Base-by-base conservation (phyloP, 768 basidiomycete genomes). In the Suillus paluster region DNA sequence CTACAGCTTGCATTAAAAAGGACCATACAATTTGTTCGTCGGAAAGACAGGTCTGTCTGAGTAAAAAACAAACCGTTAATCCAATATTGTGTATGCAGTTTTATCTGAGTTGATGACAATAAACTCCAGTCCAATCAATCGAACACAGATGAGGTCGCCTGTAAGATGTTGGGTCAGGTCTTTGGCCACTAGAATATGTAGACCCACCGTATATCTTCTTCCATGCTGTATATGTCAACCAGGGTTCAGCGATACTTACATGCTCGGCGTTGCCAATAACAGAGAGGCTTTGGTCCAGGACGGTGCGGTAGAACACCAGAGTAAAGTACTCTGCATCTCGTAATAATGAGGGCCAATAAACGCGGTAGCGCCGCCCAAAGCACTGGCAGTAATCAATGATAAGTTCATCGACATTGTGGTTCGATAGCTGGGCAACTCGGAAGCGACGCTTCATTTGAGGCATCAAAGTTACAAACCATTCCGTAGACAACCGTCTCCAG, bases 171-270 rank as follows among this genome's bases (percentile, higher is more conserved):
- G 21, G 21, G 34, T 36, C 14, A 34, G 15, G 21, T 23, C 11
- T 15, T 15, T 38, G 5, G 36, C 21, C 34, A 38, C 21, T 4
- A 38, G 15, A 5, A 23, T 23, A 23, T 38, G 36, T 14, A 54
- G 23, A 64, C 73, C 6, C 49, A 78, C 76, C 77, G 36, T 75
- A 75, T 25, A 42, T 21, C 52, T 67, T 63, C 39, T 67, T 67
- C 77, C 77, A 78, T 27, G 73, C 67, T 25, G 49, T 36, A 34
- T 71, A 78, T 0, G 73, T 71, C 53, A 76, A 21, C 77, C 76
- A 78, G 11, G 74, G 73, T 17, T 66, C 63, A 10, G 42, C 36
- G 21, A 62, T 64, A 30, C 72, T 70, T 25, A 76, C 63, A 45
- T 70, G 64, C 49, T 68, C 60, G 27, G 67, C 62, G 33, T 62